A percentile compares a stretch with the other conserved stretches of the same genome.
These are phyloP conservation scores for Hypoxylon sp. DNA, from an alignment of 2,329 filamentous ascomycete species.

Conservation along the genomic window DNA sequence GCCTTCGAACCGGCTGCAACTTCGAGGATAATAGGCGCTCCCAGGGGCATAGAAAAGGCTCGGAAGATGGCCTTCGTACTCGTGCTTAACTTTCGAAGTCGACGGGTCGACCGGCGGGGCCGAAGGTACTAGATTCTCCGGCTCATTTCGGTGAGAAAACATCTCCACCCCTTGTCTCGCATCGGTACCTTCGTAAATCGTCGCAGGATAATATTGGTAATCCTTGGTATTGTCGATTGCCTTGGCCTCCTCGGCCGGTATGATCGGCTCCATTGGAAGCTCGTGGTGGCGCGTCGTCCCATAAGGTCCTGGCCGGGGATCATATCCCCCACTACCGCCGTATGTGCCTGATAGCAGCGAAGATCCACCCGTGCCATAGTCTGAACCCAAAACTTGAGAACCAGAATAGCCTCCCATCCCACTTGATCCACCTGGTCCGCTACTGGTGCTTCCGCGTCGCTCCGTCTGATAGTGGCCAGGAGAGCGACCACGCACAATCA, in stretches of 20 bases:
- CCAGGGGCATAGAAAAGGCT: conserved; percentile 65
- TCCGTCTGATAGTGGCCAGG: conserved; percentile 85
- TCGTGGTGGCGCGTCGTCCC: conserved; percentile 63
- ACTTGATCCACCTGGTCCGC: conserved; percentile 76
- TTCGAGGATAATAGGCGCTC: conserved; percentile 57
- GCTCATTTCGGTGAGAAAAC: conserved; percentile 60
- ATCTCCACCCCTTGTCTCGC: conserved; percentile 64
- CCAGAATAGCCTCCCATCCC: conserved; percentile 67
- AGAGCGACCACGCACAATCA: conserved; percentile 89
- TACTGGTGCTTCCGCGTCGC: conserved; percentile 76
- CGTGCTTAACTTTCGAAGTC: conserved; percentile 64
- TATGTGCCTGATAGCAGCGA: conserved; percentile 60
- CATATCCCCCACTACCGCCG: conserved; percentile 55
- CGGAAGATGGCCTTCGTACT: conserved; percentile 64
- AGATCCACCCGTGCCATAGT: conserved; percentile 57
- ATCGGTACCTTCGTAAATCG: conserved; percentile 66
- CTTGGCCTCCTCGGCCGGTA: conserved; percentile 67
- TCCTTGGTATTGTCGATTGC: conserved; percentile 64
- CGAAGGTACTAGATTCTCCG: conserved; percentile 50
- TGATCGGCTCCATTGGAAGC: conserved; percentile 65
- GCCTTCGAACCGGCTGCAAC: conserved; percentile 67
- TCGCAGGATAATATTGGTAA: conserved; percentile 69
- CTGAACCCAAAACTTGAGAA: conserved; percentile 58
- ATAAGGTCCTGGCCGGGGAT: conserved; percentile 60
- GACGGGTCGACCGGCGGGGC: conserved; percentile 53